Evolutionary conservation across 2,329 filamentous ascomycete species (phyloP).

Genomic region (Celoporthe dispersa): DNA sequence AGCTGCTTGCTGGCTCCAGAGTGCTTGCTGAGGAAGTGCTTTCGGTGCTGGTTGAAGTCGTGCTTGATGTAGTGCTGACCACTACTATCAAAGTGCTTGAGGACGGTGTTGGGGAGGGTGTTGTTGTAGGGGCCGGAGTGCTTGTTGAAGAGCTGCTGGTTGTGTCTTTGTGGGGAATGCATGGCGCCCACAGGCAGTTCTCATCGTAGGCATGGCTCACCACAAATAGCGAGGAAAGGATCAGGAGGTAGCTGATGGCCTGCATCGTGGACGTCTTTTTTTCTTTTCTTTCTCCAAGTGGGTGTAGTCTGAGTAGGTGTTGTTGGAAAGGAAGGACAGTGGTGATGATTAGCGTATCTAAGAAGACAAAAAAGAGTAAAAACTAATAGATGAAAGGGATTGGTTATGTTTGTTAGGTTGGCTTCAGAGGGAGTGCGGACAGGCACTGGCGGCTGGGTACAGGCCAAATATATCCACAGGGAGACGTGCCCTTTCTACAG

Average conservation of each 20-base stretch:
- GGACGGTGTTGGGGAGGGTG: background rate
- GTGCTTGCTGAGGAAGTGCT: background rate
- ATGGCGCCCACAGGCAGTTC: slow-evolving; percentile 1
- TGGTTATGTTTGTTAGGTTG: background rate
- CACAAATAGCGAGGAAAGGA: background rate
- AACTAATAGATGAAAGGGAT: background rate
- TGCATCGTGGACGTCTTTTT: background rate
- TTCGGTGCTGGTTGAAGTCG: background rate
- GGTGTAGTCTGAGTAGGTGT: background rate
- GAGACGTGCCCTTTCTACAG: background rate
- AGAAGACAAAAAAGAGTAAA: background rate
- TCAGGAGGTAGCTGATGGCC: background rate
- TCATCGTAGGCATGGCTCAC: background rate
- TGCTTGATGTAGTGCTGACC: background rate
- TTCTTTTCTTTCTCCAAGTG: background rate
- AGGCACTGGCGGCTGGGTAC: background rate
- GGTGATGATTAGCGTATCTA: background rate
- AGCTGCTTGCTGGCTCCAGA: background rate
- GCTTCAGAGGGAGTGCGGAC: background rate
- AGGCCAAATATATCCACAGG: background rate
- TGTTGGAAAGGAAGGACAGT: background rate
- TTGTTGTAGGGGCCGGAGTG: background rate
- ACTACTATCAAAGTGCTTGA: background rate
- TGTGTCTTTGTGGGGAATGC: background rate
- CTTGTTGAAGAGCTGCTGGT: background rate